Base-by-base conservation (phyloP, 2,329 filamentous ascomycete genomes). In the Diaporthe vexans region DNA sequence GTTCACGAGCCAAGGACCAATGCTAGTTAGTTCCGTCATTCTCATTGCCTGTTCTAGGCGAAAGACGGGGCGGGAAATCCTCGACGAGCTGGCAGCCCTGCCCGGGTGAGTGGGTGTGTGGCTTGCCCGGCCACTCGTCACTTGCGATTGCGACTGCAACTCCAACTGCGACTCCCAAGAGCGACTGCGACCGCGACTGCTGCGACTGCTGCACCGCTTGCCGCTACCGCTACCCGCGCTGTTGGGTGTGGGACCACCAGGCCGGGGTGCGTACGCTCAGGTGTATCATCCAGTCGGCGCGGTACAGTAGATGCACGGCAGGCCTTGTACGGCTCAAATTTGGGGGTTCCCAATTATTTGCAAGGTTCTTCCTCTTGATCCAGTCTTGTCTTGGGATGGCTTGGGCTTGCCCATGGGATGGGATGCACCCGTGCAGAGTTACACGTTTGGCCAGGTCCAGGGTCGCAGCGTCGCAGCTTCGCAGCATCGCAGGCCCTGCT, bases 61-160 rank as follows among this genome's bases (percentile, higher is more conserved):
- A 74, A 71, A 75, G 69, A 75, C 74, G 74, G 74, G 63, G 71
- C 74, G 74, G 72, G 33, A 71, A 68, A 63, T 75, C 56, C 72
- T 75, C 74, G 74, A 65, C 65, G 58, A 61, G 56, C 61, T 21
- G 19, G 19, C 46, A 33, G 43, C 59, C n/a, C 46, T 37, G 51
- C 24, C 56, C 48, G 33, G 48, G 46, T 17, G 40, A 7, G 37
- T 13, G 43, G 35, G 46, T 43, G 40, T 19, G 40, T 17, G 43
- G 58, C 69, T 26, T 61, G 43, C 51, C 33, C n/a, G 43, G 48
- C 43, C n/a, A 43, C 69, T 52, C 40, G 56, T 59, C 57, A 29
- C 43, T 37, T 51, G 46, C 46, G 46, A n/a, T n/a, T 51, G 8
- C 46, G 46, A 51, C 46, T 51, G 46, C 40, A 26, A 48, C 56